These are phyloP conservation scores for Trichoderma reesei DNA, from an alignment of 495 filamentous ascomycete genomes.

Conservation along the genomic window DNA sequence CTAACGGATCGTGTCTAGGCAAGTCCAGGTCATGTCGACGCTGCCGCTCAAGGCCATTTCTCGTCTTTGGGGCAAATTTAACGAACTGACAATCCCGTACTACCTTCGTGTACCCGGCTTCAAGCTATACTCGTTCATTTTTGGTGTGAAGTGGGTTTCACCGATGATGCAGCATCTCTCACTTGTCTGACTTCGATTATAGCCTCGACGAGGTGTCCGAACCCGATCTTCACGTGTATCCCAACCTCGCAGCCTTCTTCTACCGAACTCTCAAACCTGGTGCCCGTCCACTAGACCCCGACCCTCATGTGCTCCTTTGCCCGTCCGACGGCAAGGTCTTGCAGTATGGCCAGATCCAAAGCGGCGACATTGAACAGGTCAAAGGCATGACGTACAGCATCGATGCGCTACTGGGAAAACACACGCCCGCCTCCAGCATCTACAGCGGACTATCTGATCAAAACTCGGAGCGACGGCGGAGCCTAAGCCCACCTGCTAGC, in stretches of 20 bases:
- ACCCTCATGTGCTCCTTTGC: conserved; percentile 66
- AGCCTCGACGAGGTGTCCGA: conserved; percentile 79
- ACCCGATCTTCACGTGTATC: conserved; percentile 76
- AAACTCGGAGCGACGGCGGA: conserved; percentile 13
- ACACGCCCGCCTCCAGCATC: conserved; percentile 34
- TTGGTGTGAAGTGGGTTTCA: conserved; percentile 68
- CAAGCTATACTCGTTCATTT: conserved; percentile 81
- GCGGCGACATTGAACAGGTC: conserved; percentile 94
- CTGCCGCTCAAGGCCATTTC: conserved; percentile 90
- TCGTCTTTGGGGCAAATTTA: conserved; percentile 88
- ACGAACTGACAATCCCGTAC: conserved; percentile 84
- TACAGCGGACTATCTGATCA: conserved; percentile 20
- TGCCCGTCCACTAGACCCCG: conserved; percentile 73
- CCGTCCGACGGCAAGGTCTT: conserved; percentile 85
- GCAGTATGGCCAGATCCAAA: conserved; percentile 84
- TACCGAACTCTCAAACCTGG: conserved; percentile 90
- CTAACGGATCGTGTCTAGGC: conserved; percentile 38
- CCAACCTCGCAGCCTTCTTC: conserved; percentile 94
- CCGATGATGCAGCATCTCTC: neutral
- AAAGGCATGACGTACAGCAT: conserved; percentile 98
- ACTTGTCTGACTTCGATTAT: neutral
- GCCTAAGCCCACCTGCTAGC: conserved; percentile 15
- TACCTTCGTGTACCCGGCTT: conserved; percentile 91
- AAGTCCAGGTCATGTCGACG: conserved; percentile 93
- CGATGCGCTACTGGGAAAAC: conserved; percentile 77